A percentile compares a stretch with the other conserved stretches of the same genome.
These are phyloP conservation scores for Aspergillus asperescens DNA, from an alignment of 495 filamentous ascomycete species.

Conservation along the genomic window DNA sequence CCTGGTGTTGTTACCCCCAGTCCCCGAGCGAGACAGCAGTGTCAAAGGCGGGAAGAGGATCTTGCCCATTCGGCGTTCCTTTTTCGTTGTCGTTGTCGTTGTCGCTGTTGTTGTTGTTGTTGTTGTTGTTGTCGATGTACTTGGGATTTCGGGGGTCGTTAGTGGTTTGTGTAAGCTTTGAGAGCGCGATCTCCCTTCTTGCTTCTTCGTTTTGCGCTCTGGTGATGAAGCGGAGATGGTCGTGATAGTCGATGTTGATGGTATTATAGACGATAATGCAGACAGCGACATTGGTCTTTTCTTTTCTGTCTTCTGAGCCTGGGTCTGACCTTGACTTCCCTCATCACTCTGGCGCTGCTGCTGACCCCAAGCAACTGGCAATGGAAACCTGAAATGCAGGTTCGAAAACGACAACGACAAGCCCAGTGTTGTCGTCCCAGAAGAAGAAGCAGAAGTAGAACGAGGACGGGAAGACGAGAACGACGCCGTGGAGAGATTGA, in stretches of 20 bases:
- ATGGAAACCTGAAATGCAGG: slow-evolving; percentile 2
- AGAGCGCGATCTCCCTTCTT: too few relatives aligned
- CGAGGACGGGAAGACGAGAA: background rate
- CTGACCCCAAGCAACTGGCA: background rate
- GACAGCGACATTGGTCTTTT: slow-evolving; percentile 1
- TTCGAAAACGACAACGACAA: slow-evolving; percentile 2
- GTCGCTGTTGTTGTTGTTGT: background rate
- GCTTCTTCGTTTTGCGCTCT: background rate
- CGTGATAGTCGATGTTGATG: background rate
- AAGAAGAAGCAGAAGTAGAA: background rate
- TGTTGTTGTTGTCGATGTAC: background rate
- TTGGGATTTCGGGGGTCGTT: background rate
- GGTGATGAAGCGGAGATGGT: background rate
- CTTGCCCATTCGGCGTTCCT: slow-evolving; percentile 15
- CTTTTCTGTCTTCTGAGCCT: background rate
- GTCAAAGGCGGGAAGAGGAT: slow-evolving; percentile 8
- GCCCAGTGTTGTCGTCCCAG: background rate
- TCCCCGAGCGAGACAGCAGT: background rate
- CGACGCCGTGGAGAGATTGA: slow-evolving; percentile 13
- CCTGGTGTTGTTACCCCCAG: background rate
- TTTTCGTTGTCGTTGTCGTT: slow-evolving; percentile 4
- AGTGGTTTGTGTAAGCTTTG: background rate
- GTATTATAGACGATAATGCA: background rate
- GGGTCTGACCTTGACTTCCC: background rate
- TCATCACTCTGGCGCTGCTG: background rate